A percentile compares a stretch with the other conserved stretches of the same genome.
phyloP scores from a whole-genome alignment of 1,284 basidiomycete species.

The Microbotryum saponariae region DNA sequence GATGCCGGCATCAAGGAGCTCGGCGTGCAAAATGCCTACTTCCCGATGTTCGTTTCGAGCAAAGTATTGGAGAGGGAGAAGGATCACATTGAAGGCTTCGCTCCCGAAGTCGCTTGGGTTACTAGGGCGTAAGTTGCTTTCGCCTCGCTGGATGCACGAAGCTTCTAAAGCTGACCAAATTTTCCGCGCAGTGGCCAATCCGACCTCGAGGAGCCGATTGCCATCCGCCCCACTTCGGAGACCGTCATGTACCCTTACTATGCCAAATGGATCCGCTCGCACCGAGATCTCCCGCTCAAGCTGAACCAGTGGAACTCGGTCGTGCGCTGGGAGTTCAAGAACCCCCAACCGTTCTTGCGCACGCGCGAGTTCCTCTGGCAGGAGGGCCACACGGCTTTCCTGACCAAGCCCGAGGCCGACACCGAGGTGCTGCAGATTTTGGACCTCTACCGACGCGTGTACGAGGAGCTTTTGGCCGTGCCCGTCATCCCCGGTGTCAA shows the following conservation, averaged over 20 bases:
- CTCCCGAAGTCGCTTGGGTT: conserved; percentile 99
- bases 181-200: conserved; percentile 62
- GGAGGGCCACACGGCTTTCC: conserved; percentile 94
- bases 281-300: conserved; percentile 93
- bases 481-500: conserved; percentile 95
- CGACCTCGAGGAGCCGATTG: conserved; percentile 93
- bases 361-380: conserved; percentile 99
- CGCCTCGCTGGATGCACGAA: neutral
- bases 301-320: conserved; percentile 99
- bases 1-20: conserved; percentile 75
- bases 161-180: neutral
- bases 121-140: conserved; percentile 67
- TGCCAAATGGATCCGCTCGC: conserved; percentile 80
- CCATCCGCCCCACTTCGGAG: conserved; percentile 95
- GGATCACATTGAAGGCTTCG: conserved; percentile 99
- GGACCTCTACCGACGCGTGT: conserved; percentile 91
- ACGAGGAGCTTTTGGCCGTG: conserved; percentile 92
- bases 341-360: conserved; percentile 97
- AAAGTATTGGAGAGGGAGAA: conserved; percentile 94
- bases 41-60: conserved; percentile 96
- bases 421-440: conserved; percentile 87
- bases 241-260: conserved; percentile 40
- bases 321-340: conserved; percentile 99
- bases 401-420: conserved; percentile 83
- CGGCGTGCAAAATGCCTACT: conserved; percentile 95